Evolutionary conservation across 345 rosid species (phyloP).

Genomic region (Dimocarpus longan): DNA sequence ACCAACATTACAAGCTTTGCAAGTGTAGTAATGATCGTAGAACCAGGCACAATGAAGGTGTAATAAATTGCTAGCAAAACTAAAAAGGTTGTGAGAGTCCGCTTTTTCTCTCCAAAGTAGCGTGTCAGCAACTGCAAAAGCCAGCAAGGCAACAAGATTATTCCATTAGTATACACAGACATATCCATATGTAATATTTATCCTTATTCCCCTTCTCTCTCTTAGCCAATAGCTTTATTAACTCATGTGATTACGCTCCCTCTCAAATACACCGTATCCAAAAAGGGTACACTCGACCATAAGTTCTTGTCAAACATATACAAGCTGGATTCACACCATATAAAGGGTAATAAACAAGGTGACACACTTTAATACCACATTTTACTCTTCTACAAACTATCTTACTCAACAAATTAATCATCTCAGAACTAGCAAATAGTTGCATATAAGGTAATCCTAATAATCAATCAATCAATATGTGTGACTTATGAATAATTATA

Average conservation of each 20-base stretch:
- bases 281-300: background rate
- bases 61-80: slow-evolving; percentile 64
- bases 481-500: background rate
- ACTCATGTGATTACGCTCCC: background rate
- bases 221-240: background rate
- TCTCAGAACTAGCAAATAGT: background rate
- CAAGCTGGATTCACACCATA: background rate
- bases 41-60: slow-evolving; percentile 65
- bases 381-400: background rate
- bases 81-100: slow-evolving; percentile 49
- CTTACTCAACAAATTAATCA: background rate
- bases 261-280: background rate
- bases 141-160: slow-evolving; percentile 15
- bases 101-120: slow-evolving; percentile 89
- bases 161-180: slow-evolving; percentile 9
- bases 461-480: background rate
- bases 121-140: slow-evolving; percentile 80
- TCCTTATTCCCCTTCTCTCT: background rate
- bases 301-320: background rate
- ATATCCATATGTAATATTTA: slow-evolving; percentile 4
- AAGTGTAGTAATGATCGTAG: slow-evolving; percentile 58
- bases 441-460: background rate
- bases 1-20: slow-evolving; percentile 65
- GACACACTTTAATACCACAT: background rate
- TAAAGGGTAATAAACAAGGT: background rate